Percentiles rank a stretch among this genome's conserved stretches.
Conservation (phyloP, 495 filamentous ascomycete genomes). For the Chlorociboria aeruginascens region DNA sequence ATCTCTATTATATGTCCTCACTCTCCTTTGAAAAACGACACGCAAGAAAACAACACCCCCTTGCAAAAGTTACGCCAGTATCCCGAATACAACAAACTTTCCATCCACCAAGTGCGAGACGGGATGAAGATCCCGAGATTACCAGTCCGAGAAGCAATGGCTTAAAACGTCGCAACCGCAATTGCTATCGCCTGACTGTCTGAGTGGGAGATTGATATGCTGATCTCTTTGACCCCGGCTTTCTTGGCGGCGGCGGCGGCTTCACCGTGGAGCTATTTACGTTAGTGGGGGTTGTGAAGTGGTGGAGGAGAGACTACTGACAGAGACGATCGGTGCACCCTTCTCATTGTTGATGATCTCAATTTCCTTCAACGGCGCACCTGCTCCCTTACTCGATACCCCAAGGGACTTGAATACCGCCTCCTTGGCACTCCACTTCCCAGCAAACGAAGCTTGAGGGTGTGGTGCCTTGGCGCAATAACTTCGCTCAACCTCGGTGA, state of each 20-base stretch:
- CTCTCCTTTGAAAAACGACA: no score
- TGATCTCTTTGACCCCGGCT: slow-evolving; percentile 75
- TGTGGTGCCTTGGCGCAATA: slow-evolving; percentile 73
- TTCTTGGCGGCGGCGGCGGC: slow-evolving; percentile 70
- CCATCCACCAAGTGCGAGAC: no score
- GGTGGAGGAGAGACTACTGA: slow-evolving; percentile 36
- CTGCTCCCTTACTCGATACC: slow-evolving; percentile 74
- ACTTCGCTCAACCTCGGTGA: slow-evolving; percentile 66
- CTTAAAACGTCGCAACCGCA: slow-evolving; percentile 65
- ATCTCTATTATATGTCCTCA: no score
- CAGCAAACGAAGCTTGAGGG: slow-evolving; percentile 78
- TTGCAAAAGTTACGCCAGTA: no score
- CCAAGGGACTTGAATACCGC: slow-evolving; percentile 97
- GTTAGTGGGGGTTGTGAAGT: slow-evolving; percentile 7
- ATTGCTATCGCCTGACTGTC: slow-evolving; percentile 88
- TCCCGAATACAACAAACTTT: no score
- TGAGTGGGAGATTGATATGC: slow-evolving; percentile 88
- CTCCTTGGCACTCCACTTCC: slow-evolving; percentile 94
- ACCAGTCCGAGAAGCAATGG: slow-evolving; percentile 1
- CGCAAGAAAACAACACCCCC: no score
- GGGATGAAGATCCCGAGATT: neutral
- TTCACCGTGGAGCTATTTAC: slow-evolving; percentile 62
- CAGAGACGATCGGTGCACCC: slow-evolving; percentile 72
- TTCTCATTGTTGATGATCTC: slow-evolving; percentile 73
- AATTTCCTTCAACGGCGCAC: slow-evolving; percentile 85